Base-by-base conservation (phyloP, 2,329 filamentous ascomycete genomes). In the Conoideocrella luteorostrata region DNA sequence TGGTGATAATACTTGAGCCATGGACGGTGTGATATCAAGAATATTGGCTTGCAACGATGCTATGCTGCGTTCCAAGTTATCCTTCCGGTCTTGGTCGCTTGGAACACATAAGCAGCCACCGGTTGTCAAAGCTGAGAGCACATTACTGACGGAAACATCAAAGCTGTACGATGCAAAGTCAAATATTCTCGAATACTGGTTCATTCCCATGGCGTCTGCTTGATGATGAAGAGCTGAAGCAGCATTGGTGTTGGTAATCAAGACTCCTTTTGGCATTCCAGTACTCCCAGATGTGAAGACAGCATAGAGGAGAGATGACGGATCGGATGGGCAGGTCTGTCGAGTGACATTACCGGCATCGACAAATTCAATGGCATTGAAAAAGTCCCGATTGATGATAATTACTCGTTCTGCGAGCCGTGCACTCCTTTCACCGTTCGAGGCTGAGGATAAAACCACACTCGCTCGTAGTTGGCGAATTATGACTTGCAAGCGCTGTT, bases 201-300 rank as follows among this genome's bases (percentile, higher is more conserved):
- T 18, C 13, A 40, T 30, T 11, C 45, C 41, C 36, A 42, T 40
- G 18, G 23, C 20, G 5, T 33, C 26, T 18, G 20, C 11, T 4
- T 47, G 39, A 30, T 44, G 24, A 22, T 29, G 15, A 15, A 39
- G 32, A 12, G 35, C 36, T 15, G 33, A 44, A 17, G 26, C 30
- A 26, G 33, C 24, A 17, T 46, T 46, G 12, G 9, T 13, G 21
- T 47, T 28, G 9, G 26, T 44, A 32, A 52, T 41, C 39, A 52
- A 43, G n/a, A 47, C 47, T 5, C 50, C 50, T 21, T 52, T 52
- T 2, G 50, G 50, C 23, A 41, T 41, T 4, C 49, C 50, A 10
- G 50, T 51, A 33, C 49, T 51, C 6, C 49, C 50, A 22, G 50
- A 52, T 12, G 50, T 52, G 38, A 44, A 44, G 15, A 44, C 23